A percentile compares a stretch with the other conserved stretches of the same genome.
Evolutionary conservation across 78 protist genomes (phyloP).

Genomic region (Dictyostelium intermedium): DNA sequence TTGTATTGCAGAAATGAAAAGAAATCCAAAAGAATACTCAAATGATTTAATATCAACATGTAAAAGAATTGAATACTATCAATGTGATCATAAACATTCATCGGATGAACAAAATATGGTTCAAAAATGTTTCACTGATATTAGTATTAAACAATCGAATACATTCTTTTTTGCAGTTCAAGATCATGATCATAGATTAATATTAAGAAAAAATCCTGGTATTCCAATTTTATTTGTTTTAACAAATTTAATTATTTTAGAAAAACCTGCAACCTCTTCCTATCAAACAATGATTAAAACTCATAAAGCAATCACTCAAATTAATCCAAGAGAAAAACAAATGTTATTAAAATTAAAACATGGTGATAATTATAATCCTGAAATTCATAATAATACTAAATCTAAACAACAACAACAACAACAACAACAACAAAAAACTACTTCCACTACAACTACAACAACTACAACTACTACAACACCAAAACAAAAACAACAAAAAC

Average conservation of each 20-base stretch:
- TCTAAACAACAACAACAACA: background rate
- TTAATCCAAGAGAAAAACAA: slow-evolving; percentile 8
- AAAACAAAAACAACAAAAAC: background rate
- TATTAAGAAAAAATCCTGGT: slow-evolving; percentile 42
- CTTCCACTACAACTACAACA: background rate
- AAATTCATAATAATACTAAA: background rate
- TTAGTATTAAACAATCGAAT: background rate
- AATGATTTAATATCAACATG: background rate
- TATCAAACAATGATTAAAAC: slow-evolving; percentile 14
- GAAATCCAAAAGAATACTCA: slow-evolving; percentile 24
- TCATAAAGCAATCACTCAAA: slow-evolving; percentile 34
- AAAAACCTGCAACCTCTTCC: slow-evolving; percentile 45
- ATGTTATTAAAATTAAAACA: slow-evolving; percentile 25
- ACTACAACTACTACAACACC: background rate
- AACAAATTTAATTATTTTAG: slow-evolving; percentile 54
- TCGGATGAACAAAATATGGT: background rate
- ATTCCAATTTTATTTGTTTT: slow-evolving; percentile 48
- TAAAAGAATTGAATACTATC: slow-evolving; percentile 3
- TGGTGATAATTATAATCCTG: slow-evolving; percentile 35
- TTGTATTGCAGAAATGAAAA: slow-evolving; percentile 23
- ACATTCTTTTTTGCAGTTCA: slow-evolving; percentile 35
- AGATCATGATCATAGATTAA: slow-evolving; percentile 52
- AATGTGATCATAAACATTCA: slow-evolving; percentile 24
- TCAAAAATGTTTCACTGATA: slow-evolving; percentile 1
- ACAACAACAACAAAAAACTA: background rate